Evolutionary conservation across 176 grass and related monocot genomes (phyloP).

Genomic region (Typha latifolia): DNA sequence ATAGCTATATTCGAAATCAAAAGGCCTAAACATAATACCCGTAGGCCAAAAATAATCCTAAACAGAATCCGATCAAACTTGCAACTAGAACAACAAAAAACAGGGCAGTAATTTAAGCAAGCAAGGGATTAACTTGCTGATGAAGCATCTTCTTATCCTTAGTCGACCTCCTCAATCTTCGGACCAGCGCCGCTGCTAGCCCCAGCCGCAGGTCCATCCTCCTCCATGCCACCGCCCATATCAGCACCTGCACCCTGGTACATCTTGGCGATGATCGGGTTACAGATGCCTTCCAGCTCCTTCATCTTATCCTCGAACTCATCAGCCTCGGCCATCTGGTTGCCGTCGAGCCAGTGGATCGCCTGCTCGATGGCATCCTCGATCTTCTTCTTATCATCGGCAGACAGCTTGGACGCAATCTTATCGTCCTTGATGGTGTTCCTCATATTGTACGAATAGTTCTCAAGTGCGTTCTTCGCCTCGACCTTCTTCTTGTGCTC

Average conservation of each 20-base stretch:
- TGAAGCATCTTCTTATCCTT: constrained; percentile 15
- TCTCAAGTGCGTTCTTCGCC: constrained; percentile 79
- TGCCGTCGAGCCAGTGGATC: constrained; percentile 66
- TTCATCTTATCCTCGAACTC: constrained; percentile 96
- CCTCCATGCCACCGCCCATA: constrained; percentile 52
- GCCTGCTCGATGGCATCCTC: constrained; percentile 59
- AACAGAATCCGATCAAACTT: neutral
- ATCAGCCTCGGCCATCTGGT: constrained; percentile 70
- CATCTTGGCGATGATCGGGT: constrained; percentile 95
- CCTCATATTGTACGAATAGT: constrained; percentile 90
- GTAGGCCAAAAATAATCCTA: constrained; percentile 3
- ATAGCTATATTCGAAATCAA: no score
- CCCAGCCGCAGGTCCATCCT: constrained; percentile 39
- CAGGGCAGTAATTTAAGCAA: neutral
- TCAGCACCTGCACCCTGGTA: constrained; percentile 65
- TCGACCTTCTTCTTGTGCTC: constrained; percentile 93
- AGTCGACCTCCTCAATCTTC: constrained; percentile 92
- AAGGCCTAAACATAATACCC: no score
- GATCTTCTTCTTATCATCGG: constrained; percentile 74
- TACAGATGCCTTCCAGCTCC: constrained; percentile 75
- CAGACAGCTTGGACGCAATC: constrained; percentile 59
- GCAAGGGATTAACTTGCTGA: neutral
- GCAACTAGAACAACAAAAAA: neutral
- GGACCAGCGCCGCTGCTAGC: constrained; percentile 62
- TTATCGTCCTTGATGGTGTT: constrained; percentile 87